Conservation (phyloP, 805 yeast species). For the Naumovozyma baii region DNA sequence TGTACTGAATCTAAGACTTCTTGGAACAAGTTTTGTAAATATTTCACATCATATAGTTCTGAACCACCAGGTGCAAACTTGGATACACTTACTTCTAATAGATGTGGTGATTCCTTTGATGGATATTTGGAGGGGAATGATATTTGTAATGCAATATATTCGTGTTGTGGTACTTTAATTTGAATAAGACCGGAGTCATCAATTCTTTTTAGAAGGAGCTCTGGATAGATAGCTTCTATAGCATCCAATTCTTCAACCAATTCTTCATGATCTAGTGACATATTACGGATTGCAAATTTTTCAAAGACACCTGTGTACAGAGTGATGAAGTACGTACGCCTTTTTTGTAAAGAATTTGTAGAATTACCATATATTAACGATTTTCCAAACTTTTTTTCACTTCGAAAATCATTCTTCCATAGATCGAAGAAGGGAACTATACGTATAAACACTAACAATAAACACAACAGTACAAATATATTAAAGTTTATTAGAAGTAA, state of each 20-base stretch:
- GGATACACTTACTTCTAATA: conserved; percentile 41
- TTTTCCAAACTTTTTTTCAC: background rate
- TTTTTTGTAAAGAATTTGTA: too few species aligned
- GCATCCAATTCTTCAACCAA: conserved; percentile 64
- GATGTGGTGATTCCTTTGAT: conserved; percentile 43
- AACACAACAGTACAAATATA: too few species aligned
- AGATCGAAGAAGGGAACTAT: background rate
- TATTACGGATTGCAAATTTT: too few species aligned
- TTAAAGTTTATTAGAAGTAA: too few species aligned
- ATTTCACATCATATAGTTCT: conserved; percentile 35
- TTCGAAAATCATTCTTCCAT: background rate
- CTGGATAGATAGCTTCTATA: conserved; percentile 81
- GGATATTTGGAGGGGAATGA: conserved; percentile 73
- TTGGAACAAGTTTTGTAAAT: conserved; percentile 38
- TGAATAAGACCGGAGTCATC: conserved; percentile 33
- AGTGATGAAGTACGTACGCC: too few species aligned
- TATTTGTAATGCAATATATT: conserved; percentile 49
- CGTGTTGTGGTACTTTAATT: conserved; percentile 53
- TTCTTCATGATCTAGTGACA: conserved; percentile 15
- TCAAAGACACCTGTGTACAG: too few species aligned
- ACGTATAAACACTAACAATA: background rate
- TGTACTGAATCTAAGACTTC: conserved; percentile 47
- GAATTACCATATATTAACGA: too few species aligned
- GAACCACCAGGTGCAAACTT: conserved; percentile 21
- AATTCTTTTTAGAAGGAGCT: conserved; percentile 32